phyloP scores from a whole-genome alignment of 208 protist species.

The Herpetomonas tarakana region DNA sequence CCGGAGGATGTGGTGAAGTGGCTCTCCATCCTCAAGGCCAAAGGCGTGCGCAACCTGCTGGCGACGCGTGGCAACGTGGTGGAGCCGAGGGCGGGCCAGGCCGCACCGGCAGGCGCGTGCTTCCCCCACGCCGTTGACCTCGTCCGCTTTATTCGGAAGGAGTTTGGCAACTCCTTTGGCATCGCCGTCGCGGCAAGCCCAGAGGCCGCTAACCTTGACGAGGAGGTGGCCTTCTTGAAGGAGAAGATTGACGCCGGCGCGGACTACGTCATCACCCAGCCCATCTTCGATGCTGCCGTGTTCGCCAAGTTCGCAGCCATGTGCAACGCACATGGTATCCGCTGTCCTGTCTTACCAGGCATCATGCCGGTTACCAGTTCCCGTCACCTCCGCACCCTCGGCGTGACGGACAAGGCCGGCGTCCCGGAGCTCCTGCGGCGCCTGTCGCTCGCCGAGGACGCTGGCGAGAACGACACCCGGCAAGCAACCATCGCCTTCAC shows the following conservation, averaged over 20 bases:
- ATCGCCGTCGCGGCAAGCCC: constrained; percentile 81
- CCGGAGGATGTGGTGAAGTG: constrained; percentile 47
- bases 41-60: constrained; percentile 93
- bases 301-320: constrained; percentile 72
- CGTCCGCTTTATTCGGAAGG: constrained; percentile 82
- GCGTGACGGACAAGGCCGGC: constrained; percentile 66
- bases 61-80: constrained; percentile 76
- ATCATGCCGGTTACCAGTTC: constrained; percentile 77
- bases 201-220: constrained; percentile 65
- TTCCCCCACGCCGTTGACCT: constrained; percentile 91
- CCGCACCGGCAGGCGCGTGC: constrained; percentile 3
- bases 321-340: constrained; percentile 75
- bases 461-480: constrained; percentile 52
- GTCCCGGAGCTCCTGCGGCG: constrained; percentile 28
- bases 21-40: constrained; percentile 60
- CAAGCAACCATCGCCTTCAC: constrained; percentile 31
- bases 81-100: not conserved
- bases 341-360: constrained; percentile 84
- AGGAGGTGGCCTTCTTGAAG: constrained; percentile 82
- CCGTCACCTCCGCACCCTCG: constrained; percentile 39
- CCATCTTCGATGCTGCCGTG: constrained; percentile 88
- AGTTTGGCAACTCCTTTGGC: constrained; percentile 93
- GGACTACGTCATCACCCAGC: constrained; percentile 94
- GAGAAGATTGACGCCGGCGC: constrained; percentile 93
- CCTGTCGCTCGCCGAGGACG: constrained; percentile 10